Evolutionary conservation across 2,329 filamentous ascomycete genomes (phyloP).

Genomic region (Cladophialophora immunda): DNA sequence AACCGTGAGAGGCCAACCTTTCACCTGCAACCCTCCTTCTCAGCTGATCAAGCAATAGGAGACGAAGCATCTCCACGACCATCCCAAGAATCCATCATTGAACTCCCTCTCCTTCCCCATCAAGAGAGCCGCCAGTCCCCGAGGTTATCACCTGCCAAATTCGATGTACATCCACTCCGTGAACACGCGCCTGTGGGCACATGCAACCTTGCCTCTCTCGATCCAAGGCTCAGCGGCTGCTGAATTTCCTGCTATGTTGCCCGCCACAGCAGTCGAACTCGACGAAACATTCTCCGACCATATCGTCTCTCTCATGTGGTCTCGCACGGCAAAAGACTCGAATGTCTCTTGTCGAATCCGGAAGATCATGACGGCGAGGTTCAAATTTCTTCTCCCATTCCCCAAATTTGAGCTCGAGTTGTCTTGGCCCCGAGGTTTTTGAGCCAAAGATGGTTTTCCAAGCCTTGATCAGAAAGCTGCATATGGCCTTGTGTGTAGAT

Average conservation of each 20-base stretch:
- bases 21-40: too few species aligned
- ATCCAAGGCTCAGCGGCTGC: conserved; percentile 14
- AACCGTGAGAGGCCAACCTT: too few species aligned
- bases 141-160: too few species aligned
- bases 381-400: conserved; percentile 34
- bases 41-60: too few species aligned
- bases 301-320: conserved; percentile 36
- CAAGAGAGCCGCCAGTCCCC: too few species aligned
- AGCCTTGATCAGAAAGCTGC: conserved; percentile 16
- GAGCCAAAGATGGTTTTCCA: conserved; percentile 36
- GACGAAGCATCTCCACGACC: too few species aligned
- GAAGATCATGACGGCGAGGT: not conserved
- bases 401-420: conserved; percentile 36
- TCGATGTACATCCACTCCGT: not conserved
- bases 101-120: too few species aligned
- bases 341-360: conserved; percentile 12
- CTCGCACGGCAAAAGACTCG: conserved; percentile 26
- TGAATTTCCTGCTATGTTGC: conserved; percentile 24
- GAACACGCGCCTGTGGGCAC: not conserved
- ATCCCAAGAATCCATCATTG: too few species aligned
- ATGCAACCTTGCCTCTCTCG: not conserved
- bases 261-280: conserved; percentile 32
- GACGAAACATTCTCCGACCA: conserved; percentile 21
- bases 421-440: conserved; percentile 21
- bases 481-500: conserved; percentile 22